Evolutionary conservation across 2,329 filamentous ascomycete genomes (phyloP).

Genomic region (Cercospora zeae-maydis): DNA sequence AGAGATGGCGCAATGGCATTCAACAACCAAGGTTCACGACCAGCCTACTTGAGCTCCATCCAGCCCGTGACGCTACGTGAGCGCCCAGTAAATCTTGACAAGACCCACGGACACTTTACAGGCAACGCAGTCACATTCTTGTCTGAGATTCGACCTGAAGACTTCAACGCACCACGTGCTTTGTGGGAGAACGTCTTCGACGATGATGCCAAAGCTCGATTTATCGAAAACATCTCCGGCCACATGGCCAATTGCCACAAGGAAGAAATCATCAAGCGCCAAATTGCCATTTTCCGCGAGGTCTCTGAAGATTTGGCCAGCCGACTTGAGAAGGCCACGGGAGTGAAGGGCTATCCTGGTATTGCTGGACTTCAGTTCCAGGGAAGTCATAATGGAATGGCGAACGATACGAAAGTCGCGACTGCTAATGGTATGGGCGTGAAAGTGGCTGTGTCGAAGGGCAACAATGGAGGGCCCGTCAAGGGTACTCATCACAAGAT

Average conservation of each 20-base stretch:
- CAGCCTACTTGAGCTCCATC: constrained; percentile 55
- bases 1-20: constrained; percentile 69
- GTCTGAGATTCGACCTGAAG: constrained; percentile 51
- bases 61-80: constrained; percentile 50
- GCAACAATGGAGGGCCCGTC: constrained; percentile 23
- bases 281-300: constrained; percentile 64
- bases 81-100: constrained; percentile 47
- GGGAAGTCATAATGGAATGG: constrained; percentile 60
- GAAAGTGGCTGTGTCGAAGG: constrained; percentile 14
- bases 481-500: constrained; percentile 20
- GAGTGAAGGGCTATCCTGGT: constrained; percentile 58
- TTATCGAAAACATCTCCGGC: constrained; percentile 58
- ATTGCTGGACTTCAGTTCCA: constrained; percentile 57
- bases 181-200: constrained; percentile 62
- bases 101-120: constrained; percentile 50
- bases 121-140: constrained; percentile 51
- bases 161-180: constrained; percentile 55
- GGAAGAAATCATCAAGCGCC: constrained; percentile 60
- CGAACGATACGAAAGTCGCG: constrained; percentile 45
- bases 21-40: constrained; percentile 60
- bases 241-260: constrained; percentile 59
- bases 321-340: constrained; percentile 60
- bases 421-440: constrained; percentile 51
- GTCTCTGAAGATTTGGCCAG: constrained; percentile 57
- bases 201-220: constrained; percentile 55